Evolutionary conservation across 257 asterid species (phyloP).

Genomic region (Marsdenia floribunda): DNA sequence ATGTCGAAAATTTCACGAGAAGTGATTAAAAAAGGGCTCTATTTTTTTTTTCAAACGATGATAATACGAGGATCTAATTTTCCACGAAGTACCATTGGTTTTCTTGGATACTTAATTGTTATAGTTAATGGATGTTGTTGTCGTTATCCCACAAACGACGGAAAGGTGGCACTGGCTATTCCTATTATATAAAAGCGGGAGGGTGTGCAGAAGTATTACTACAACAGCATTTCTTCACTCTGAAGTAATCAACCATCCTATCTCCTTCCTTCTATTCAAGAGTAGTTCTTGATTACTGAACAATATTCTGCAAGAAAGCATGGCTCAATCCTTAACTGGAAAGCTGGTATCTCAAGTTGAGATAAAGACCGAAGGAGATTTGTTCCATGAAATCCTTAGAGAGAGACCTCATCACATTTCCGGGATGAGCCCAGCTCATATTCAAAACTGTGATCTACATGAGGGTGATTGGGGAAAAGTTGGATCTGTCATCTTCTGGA

Average conservation of each 20-base stretch:
- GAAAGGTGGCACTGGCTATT: too few relatives aligned
- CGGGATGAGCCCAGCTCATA: not conserved
- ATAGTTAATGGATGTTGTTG: too few relatives aligned
- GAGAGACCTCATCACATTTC: constrained; percentile 3
- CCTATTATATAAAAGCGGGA: too few relatives aligned
- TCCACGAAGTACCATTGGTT: too few relatives aligned
- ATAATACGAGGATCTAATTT: too few relatives aligned
- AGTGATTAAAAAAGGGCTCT: too few relatives aligned
- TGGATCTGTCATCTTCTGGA: not conserved
- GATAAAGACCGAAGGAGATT: constrained; percentile 10
- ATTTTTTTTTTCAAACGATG: too few relatives aligned
- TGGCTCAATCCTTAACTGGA: not conserved
- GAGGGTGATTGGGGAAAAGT: constrained; percentile 3
- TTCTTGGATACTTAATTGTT: too few relatives aligned
- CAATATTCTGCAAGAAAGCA: not conserved
- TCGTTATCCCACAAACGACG: too few relatives aligned
- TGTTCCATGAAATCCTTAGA: constrained; percentile 10
- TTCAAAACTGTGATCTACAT: not conserved
- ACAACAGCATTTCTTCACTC: too few relatives aligned
- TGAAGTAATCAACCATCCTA: too few relatives aligned
- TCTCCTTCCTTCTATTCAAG: not conserved
- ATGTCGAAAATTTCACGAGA: too few relatives aligned
- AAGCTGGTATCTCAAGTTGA: constrained; percentile 1
- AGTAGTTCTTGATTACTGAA: not conserved
- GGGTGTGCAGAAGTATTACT: not conserved